Conservation (phyloP, 345 rosid genomes). For the Populus pruinosa region DNA sequence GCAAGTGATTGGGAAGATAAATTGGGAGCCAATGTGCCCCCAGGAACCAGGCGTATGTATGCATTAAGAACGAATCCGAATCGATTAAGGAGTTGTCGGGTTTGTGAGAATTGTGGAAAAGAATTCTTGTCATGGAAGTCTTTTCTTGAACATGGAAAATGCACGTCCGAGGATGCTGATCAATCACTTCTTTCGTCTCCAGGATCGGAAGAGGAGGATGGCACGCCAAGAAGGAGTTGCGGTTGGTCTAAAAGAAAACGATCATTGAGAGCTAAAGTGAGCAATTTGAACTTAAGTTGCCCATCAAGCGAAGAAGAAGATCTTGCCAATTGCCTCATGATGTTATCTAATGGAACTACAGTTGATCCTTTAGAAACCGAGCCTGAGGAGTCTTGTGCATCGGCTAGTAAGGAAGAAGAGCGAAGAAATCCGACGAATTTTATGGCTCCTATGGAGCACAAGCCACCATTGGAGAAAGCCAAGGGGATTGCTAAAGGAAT, state of each 20-base stretch:
- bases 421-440: constrained; percentile 39
- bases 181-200: constrained; percentile 43
- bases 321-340: constrained; percentile 84
- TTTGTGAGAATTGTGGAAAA: constrained; percentile 71
- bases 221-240: constrained; percentile 22
- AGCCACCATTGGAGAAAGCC: constrained; percentile 35
- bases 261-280: constrained; percentile 51
- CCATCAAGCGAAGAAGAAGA: constrained; percentile 87
- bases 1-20: constrained; percentile 56
- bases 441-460: constrained; percentile 32
- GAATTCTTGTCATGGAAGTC: constrained; percentile 82
- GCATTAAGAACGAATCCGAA: constrained; percentile 64
- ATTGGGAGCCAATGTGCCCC: constrained; percentile 35
- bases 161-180: constrained; percentile 48
- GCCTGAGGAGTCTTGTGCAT: constrained; percentile 69
- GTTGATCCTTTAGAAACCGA: constrained; percentile 47
- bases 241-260: constrained; percentile 70
- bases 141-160: constrained; percentile 73
- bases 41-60: constrained; percentile 57
- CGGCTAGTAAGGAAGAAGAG: constrained; percentile 63
- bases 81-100: constrained; percentile 54
- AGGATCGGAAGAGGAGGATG: constrained; percentile 43
- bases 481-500: constrained; percentile 48
- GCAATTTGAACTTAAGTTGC: constrained; percentile 27
- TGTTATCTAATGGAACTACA: constrained; percentile 67